phyloP scores from a whole-genome alignment of 1,284 basidiomycete genomes.

The Trichosporon sp. region DNA sequence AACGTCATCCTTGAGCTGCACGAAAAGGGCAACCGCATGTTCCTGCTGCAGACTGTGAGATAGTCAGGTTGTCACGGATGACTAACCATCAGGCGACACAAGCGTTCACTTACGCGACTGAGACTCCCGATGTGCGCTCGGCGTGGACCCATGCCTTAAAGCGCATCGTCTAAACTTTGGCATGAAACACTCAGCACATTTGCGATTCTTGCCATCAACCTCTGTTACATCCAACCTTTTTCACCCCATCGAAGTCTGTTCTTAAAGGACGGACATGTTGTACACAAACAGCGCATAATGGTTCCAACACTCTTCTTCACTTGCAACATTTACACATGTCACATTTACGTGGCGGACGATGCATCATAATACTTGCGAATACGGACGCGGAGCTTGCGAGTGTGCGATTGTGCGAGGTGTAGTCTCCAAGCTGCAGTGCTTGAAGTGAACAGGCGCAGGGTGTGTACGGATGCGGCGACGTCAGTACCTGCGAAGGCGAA shows the following conservation, averaged over 20 bases:
- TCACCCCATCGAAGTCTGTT: too few relatives aligned
- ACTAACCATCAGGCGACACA: slow-evolving; percentile 4
- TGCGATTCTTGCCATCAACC: not conserved
- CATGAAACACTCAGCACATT: not conserved
- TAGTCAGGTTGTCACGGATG: too few relatives aligned
- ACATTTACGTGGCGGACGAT: slow-evolving; percentile 16
- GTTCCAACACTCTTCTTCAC: slow-evolving; percentile 7
- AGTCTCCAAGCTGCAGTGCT: too few relatives aligned
- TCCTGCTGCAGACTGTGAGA: slow-evolving; percentile 53
- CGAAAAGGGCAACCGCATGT: slow-evolving; percentile 49
- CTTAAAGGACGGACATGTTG: not conserved
- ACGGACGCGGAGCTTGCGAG: too few relatives aligned
- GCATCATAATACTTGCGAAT: slow-evolving; percentile 8
- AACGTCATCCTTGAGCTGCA: slow-evolving; percentile 44
- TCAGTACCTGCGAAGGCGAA: too few relatives aligned
- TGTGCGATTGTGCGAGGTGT: too few relatives aligned
- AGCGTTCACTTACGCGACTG: slow-evolving; percentile 36
- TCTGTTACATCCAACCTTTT: not conserved
- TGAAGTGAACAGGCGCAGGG: too few relatives aligned
- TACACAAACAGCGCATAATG: slow-evolving; percentile 17
- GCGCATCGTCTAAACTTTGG: slow-evolving; percentile 15
- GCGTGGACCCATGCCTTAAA: slow-evolving; percentile 46
- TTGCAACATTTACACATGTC: slow-evolving; percentile 17
- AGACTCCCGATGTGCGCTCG: slow-evolving; percentile 43
- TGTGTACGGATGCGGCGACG: too few relatives aligned